A percentile compares a stretch with the other conserved stretches of the same genome.
Conservation (phyloP, 371 early-diverging fungal genomes). For the Mucor mucedo region DNA sequence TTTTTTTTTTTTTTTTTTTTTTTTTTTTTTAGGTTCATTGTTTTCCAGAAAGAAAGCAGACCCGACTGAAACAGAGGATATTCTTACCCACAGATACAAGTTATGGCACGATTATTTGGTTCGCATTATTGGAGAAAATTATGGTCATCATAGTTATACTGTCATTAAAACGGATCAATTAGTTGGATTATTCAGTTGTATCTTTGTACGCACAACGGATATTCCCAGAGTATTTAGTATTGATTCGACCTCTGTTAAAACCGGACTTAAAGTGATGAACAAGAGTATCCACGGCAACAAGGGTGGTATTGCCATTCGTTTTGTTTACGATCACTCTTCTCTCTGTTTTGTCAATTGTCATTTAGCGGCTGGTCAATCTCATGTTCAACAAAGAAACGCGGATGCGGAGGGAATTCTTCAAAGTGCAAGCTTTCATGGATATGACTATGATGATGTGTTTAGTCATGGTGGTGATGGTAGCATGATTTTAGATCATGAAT, state of each 20-base stretch:
- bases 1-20: not conserved
- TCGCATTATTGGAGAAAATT: slow-evolving; percentile 55
- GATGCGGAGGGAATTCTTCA: slow-evolving; percentile 78
- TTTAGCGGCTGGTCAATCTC: slow-evolving; percentile 83
- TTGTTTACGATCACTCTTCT: slow-evolving; percentile 77
- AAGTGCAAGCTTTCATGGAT: slow-evolving; percentile 54
- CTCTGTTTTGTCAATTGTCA: slow-evolving; percentile 88
- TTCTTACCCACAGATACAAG: slow-evolving; percentile 61
- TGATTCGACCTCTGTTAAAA: slow-evolving; percentile 62
- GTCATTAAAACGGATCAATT: slow-evolving; percentile 69
- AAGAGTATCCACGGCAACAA: slow-evolving; percentile 78
- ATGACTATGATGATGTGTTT: slow-evolving; percentile 32
- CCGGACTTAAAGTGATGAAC: slow-evolving; percentile 74
- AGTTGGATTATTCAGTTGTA: slow-evolving; percentile 78
- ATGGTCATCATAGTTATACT: slow-evolving; percentile 55
- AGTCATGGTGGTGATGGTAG: slow-evolving; percentile 57
- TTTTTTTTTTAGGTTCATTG: slow-evolving; percentile 54
- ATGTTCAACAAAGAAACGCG: slow-evolving; percentile 73
- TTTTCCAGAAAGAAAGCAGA: slow-evolving; percentile 62
- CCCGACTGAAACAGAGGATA: slow-evolving; percentile 54
- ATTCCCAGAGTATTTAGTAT: slow-evolving; percentile 25
- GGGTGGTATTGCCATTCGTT: slow-evolving; percentile 84
- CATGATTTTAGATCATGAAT: slow-evolving; percentile 79
- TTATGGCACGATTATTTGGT: slow-evolving; percentile 76
- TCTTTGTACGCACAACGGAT: slow-evolving; percentile 61